phyloP scores from a whole-genome alignment of 2,329 filamentous ascomycete species.

The Aspergillus sclerotialis region DNA sequence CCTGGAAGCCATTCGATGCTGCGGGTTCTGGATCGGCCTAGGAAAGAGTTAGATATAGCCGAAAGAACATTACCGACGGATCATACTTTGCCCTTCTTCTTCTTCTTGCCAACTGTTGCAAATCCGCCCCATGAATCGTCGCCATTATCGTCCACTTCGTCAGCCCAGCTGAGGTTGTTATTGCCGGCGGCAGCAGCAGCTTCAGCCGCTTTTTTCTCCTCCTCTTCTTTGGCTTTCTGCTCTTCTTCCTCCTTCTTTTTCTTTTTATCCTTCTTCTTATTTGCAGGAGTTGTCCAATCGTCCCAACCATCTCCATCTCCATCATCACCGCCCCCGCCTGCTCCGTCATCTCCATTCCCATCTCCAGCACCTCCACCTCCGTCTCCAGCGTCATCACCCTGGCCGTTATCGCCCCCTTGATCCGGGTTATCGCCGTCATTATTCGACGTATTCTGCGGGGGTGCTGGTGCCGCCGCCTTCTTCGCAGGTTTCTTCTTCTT shows the following conservation, averaged over 20 bases:
- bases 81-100: slow-evolving; percentile 49
- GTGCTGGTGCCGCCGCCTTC: slow-evolving; percentile 8
- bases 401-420: slow-evolving; percentile 4
- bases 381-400: slow-evolving; percentile 24
- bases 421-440: slow-evolving; percentile 6
- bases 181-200: slow-evolving; percentile 20
- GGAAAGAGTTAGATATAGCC: slow-evolving; percentile 1
- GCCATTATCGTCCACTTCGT: slow-evolving; percentile 35
- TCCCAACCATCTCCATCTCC: slow-evolving; percentile 36
- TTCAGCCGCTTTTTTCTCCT: slow-evolving; percentile 22
- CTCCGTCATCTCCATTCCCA: slow-evolving; percentile 21
- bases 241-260: slow-evolving; percentile 28
- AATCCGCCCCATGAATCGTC: slow-evolving; percentile 50
- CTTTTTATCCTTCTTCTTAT: slow-evolving; percentile 29
- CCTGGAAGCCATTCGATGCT: slow-evolving; percentile 53
- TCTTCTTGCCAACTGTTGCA: slow-evolving; percentile 47
- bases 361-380: slow-evolving; percentile 27
- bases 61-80: slow-evolving; percentile 8
- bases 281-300: slow-evolving; percentile 27
- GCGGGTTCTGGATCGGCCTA: slow-evolving; percentile 28
- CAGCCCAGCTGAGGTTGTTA: slow-evolving; percentile 39
- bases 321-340: slow-evolving; percentile 23
- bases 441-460: slow-evolving; percentile 13
- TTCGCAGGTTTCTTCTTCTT: slow-evolving; percentile 27
- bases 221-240: slow-evolving; percentile 18